Evolutionary conservation across 2,329 filamentous ascomycete species (phyloP).

Genomic region (Blumeriella jaapii): DNA sequence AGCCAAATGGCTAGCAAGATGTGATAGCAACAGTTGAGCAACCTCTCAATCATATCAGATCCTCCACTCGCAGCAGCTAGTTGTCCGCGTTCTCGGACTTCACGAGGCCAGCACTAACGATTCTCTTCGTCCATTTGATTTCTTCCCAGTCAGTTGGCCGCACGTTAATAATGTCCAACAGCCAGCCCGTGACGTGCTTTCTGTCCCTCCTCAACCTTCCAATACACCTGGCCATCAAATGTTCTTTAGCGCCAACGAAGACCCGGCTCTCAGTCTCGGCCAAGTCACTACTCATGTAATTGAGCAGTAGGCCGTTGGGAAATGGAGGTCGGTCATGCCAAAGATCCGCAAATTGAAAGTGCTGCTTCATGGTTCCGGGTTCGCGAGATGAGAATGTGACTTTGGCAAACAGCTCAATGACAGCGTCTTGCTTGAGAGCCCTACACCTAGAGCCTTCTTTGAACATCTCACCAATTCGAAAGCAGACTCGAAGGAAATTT

Average conservation of each 20-base stretch:
- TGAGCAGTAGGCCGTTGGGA: conserved; percentile 34
- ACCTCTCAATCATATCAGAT: conserved; percentile 3
- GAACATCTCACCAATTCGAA: conserved; percentile 50
- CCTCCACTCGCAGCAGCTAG: conserved; percentile 1
- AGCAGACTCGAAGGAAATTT: conserved; percentile 44
- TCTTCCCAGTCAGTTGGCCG: conserved; percentile 43
- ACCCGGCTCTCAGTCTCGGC: conserved; percentile 35
- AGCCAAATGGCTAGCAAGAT: conserved; percentile 10
- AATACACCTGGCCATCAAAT: conserved; percentile 36
- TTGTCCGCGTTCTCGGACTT: conserved; percentile 8
- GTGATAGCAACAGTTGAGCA: conserved; percentile 19
- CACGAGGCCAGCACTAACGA: conserved; percentile 25
- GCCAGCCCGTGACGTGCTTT: conserved; percentile 28
- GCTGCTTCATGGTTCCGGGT: conserved; percentile 37
- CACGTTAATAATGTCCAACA: conserved; percentile 36
- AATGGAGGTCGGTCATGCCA: conserved; percentile 47
- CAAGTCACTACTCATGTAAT: conserved; percentile 35
- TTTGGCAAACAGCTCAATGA: conserved; percentile 55
- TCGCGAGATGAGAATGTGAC: conserved; percentile 47
- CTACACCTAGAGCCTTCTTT: conserved; percentile 34
- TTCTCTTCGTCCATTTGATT: conserved; percentile 37
- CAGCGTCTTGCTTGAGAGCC: conserved; percentile 36
- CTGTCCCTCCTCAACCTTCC: conserved; percentile 35
- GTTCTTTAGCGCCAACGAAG: conserved; percentile 29
- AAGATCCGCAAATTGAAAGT: conserved; percentile 53